Percentiles rank a stretch among this genome's conserved stretches.
Evolutionary conservation across 139 green algal genomes (phyloP).

Genomic region (Micromonas pusilla): DNA sequence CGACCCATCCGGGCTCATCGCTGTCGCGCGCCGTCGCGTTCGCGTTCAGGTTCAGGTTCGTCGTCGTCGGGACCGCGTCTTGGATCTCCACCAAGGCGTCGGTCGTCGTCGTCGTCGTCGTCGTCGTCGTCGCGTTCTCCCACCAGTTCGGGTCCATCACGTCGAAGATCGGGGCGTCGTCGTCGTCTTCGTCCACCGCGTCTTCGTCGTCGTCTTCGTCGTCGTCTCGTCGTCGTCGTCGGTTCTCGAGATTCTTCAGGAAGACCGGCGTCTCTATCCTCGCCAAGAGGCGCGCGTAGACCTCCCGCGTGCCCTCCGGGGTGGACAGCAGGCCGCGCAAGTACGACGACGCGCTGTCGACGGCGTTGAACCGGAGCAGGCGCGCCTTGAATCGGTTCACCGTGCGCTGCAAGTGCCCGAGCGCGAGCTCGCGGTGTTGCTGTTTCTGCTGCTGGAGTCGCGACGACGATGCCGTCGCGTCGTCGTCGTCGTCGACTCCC

Average conservation of each 20-base stretch:
- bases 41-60: too few relatives aligned
- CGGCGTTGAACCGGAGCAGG: background rate
- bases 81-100: background rate
- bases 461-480: too few relatives aligned
- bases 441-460: too few relatives aligned
- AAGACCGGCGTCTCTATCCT: background rate
- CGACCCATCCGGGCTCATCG: background rate
- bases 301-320: background rate
- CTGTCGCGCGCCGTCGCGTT: too few relatives aligned
- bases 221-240: background rate
- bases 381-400: background rate
- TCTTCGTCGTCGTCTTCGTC: background rate
- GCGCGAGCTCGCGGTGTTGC: too few relatives aligned
- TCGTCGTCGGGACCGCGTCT: background rate
- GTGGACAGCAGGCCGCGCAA: background rate
- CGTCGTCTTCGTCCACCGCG: background rate
- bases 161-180: background rate
- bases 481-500: too few relatives aligned
- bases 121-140: too few relatives aligned
- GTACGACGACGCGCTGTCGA: background rate
- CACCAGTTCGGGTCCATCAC: background rate
- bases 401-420: slow-evolving; percentile 46
- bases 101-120: too few relatives aligned
- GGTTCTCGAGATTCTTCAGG: background rate
- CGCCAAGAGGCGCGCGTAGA: background rate